These are phyloP conservation scores for Casuarina equisetifolia DNA, from an alignment of 306 rosid genomes.

Conservation along the genomic window DNA sequence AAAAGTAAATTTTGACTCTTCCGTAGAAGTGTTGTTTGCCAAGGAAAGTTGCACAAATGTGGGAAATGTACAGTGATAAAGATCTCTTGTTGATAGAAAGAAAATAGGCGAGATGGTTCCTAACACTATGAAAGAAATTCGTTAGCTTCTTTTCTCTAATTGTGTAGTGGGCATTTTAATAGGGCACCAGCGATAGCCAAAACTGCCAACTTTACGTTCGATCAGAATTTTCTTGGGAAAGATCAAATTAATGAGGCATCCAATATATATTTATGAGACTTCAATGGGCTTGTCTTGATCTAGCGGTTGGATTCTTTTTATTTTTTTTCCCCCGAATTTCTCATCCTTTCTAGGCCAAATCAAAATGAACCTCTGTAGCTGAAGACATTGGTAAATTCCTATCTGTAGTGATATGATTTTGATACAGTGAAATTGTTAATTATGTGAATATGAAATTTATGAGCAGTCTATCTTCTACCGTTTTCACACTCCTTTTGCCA, in stretches of 20 bases:
- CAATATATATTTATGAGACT: background rate
- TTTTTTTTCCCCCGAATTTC: too few relatives aligned
- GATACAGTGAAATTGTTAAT: background rate
- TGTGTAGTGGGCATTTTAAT: background rate
- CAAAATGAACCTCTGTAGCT: background rate
- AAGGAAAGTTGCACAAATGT: background rate
- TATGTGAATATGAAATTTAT: background rate
- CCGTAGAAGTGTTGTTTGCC: background rate
- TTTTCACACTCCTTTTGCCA: background rate
- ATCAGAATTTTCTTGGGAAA: background rate
- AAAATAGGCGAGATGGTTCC: background rate
- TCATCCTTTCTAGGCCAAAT: too few relatives aligned
- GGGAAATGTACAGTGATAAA: background rate
- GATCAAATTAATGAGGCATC: background rate
- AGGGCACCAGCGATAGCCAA: background rate
- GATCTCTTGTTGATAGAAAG: background rate
- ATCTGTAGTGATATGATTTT: background rate
- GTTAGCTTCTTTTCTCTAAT: background rate
- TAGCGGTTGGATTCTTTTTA: background rate
- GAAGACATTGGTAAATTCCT: background rate
- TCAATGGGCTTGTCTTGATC: background rate
- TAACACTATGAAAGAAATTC: background rate
- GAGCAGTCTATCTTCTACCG: background rate
- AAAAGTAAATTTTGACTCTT: background rate
- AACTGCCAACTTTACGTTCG: background rate